A percentile compares a stretch with the other conserved stretches of the same genome.
phyloP scores from a whole-genome alignment of 805 yeast species.

The Cyberlindnera americana region DNA sequence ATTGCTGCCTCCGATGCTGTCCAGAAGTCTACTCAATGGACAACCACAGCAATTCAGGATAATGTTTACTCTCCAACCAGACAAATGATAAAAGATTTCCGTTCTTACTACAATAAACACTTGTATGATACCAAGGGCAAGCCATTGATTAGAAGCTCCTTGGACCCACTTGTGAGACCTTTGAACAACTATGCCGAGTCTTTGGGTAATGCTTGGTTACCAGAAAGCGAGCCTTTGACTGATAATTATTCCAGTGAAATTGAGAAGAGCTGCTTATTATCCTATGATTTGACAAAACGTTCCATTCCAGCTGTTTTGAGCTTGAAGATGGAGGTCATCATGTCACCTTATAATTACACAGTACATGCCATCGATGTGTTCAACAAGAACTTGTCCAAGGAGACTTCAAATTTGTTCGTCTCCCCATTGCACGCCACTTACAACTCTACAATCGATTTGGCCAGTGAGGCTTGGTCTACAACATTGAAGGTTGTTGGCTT shows the following conservation, averaged over 20 bases:
- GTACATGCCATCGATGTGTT: slow-evolving; percentile 37
- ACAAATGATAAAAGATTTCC: slow-evolving; percentile 42
- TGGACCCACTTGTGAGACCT: slow-evolving; percentile 63
- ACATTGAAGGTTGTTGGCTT: slow-evolving; percentile 7
- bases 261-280: slow-evolving; percentile 44
- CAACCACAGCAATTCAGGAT: slow-evolving; percentile 30
- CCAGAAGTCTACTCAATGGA: slow-evolving; percentile 34
- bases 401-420: slow-evolving; percentile 32
- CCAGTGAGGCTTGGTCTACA: slow-evolving; percentile 28
- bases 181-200: slow-evolving; percentile 51
- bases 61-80: slow-evolving; percentile 46
- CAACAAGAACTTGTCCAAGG: slow-evolving; percentile 37
- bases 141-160: slow-evolving; percentile 55
- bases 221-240: slow-evolving; percentile 40
- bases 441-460: slow-evolving; percentile 30
- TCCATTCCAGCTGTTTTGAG: slow-evolving; percentile 33
- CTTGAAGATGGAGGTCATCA: slow-evolving; percentile 26
- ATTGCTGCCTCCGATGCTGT: slow-evolving; percentile 40
- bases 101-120: slow-evolving; percentile 47
- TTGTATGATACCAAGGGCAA: slow-evolving; percentile 57
- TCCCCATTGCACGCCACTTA: slow-evolving; percentile 32
- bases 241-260: slow-evolving; percentile 53
- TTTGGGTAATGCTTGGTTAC: slow-evolving; percentile 41
- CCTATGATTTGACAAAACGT: slow-evolving; percentile 37
- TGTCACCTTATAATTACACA: slow-evolving; percentile 34